Evolutionary conservation across 2,329 filamentous ascomycete genomes (phyloP), one percentile per base, ranked within the genome.

Genomic region (Pyrenophora teres): DNA sequence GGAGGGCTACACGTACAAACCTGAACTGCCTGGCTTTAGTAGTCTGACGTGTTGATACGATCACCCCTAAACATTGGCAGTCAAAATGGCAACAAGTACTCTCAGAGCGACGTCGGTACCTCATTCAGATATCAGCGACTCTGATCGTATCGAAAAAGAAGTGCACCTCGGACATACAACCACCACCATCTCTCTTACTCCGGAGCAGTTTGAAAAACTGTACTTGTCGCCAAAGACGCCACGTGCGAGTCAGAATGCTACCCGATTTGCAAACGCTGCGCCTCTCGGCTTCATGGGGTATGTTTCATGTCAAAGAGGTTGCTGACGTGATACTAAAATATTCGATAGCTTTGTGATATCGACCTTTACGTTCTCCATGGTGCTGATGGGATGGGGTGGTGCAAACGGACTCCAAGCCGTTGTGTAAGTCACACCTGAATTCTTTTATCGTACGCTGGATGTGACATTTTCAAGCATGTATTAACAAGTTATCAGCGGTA

Each of bases 331-430:
- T 19, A 7, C 27, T 47, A 7, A 54, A 7, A 12, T 9, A 1
- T 3, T 7, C 6, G 5, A 25, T 23, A 67, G 65, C 8, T 76
- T 75, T 52, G 73, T 75, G 1, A 75, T 76, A 46, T 68, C 67
- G 19, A 75, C 72, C 4, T 74, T 75, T 40, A 74, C 72, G 1
- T 76, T 75, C 47, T 63, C 64, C 10, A 76, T 75, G 70, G 63
- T 76, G 6, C 47, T 74, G 15, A 75, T 75, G 65, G 72, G 70
- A 3, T 75, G 72, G 70, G 72, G 72, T 25, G 72, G 72, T 31
- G 72, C 74, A n/a, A 62, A 47, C 12, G 69, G 70, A 2, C 52
- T 75, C 2, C 63, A 67, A 16, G 71, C 71, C 31, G 70, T 76
- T 6, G 72, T 63, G 64, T 67, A 54, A 52, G 60, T 55, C 21